Evolutionary conservation across 305 asterid species (phyloP).

Genomic region (Euphrasia arctica): DNA sequence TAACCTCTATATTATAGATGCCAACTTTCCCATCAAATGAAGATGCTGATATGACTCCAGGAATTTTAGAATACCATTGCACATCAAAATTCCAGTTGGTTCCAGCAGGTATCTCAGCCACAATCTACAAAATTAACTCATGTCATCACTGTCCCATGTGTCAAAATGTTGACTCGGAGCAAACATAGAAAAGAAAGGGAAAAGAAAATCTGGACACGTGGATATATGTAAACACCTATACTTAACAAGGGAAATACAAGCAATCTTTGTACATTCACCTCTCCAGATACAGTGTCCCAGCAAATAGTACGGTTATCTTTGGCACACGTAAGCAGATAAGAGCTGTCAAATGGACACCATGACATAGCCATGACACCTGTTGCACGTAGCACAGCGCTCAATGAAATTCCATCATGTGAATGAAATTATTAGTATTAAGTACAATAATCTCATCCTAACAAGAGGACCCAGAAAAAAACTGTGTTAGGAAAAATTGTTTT

Average conservation of each 20-base stretch:
- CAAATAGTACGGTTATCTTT: conserved; percentile 81
- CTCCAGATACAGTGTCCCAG: conserved; percentile 70
- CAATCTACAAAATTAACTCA: conserved; percentile 43
- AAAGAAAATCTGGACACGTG: background rate
- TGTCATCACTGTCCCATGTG: background rate
- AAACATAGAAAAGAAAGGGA: background rate
- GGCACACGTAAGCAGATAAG: conserved; percentile 76
- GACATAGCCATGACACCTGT: conserved; percentile 80
- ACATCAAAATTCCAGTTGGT: conserved; percentile 78
- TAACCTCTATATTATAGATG: conserved; percentile 77
- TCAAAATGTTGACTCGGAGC: conserved; percentile 7
- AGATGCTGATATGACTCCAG: conserved; percentile 85
- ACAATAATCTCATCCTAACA: conserved; percentile 10
- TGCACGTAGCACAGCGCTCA: conserved; percentile 22
- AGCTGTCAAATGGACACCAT: conserved; percentile 77
- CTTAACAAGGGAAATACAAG: background rate
- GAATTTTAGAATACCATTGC: conserved; percentile 79
- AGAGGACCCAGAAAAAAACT: background rate
- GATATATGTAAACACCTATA: background rate
- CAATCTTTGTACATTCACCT: conserved; percentile 39
- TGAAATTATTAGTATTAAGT: background rate
- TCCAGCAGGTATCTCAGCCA: conserved; percentile 69
- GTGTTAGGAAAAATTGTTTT: background rate
- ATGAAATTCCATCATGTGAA: conserved; percentile 9
- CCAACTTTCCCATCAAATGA: conserved; percentile 88